Evolutionary conservation across 1,284 basidiomycete species (phyloP).

Genomic region (Schizophyllum amplum): DNA sequence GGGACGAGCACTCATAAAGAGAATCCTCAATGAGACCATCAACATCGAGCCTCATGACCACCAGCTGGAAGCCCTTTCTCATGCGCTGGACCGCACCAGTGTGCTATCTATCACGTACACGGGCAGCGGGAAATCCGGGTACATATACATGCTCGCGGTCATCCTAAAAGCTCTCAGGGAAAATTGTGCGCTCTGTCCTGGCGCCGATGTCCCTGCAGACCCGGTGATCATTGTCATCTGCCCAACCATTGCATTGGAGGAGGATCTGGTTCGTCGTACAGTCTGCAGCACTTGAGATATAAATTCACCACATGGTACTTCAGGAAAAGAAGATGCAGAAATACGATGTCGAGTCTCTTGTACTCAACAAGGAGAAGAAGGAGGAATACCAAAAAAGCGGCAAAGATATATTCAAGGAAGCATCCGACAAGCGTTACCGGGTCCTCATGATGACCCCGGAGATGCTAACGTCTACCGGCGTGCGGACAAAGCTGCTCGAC

Average conservation of each 20-base stretch:
- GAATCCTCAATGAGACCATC: constrained; percentile 3
- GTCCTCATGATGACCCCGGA: not conserved
- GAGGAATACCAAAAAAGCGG: no score
- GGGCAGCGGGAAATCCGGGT: constrained; percentile 7
- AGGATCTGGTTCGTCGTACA: constrained; percentile 1
- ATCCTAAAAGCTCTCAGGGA: constrained; percentile 3
- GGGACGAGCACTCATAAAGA: not conserved
- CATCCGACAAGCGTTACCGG: not conserved
- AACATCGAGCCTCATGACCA: constrained; percentile 9
- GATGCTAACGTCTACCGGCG: not conserved
- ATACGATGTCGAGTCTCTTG: no score
- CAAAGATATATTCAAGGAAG: no score
- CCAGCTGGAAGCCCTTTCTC: constrained; percentile 7
- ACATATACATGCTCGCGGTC: not conserved
- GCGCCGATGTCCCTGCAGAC: constrained; percentile 1
- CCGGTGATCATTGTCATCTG: constrained; percentile 6
- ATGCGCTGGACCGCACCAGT: constrained; percentile 6
- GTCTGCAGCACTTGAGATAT: not conserved
- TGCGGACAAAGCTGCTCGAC: no score
- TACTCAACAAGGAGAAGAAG: no score
- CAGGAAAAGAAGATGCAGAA: constrained; percentile 5
- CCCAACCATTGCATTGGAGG: constrained; percentile 2
- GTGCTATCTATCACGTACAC: constrained; percentile 9
- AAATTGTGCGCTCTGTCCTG: not conserved
- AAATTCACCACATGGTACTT: not conserved